phyloP scores from a whole-genome alignment of 441 rosid genomes.

The Jatropha multifida region DNA sequence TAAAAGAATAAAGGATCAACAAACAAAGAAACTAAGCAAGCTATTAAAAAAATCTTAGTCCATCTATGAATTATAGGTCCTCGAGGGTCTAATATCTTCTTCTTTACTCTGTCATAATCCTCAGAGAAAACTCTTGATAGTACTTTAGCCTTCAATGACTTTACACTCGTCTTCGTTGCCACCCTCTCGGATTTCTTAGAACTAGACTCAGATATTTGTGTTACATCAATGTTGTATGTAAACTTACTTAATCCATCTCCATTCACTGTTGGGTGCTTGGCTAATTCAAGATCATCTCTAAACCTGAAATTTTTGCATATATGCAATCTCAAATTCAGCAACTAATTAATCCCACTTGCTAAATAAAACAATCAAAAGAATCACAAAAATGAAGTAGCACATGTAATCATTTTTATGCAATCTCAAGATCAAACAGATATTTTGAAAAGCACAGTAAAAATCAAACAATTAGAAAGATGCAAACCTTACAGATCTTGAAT shows the following conservation, averaged over 20 bases:
- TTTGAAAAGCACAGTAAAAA: not conserved
- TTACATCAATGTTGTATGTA: conserved; percentile 55
- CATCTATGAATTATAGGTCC: conserved; percentile 59
- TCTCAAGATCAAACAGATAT: not conserved
- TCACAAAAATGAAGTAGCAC: not conserved
- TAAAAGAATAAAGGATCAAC: conserved; percentile 87
- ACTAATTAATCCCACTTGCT: not conserved
- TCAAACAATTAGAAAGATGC: conserved; percentile 17
- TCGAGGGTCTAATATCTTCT: conserved; percentile 76
- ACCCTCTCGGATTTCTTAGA: conserved; percentile 20
- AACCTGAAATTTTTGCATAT: conserved; percentile 36
- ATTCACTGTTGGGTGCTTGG: conserved; percentile 39
- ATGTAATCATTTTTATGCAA: not conserved
- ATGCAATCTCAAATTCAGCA: conserved; percentile 8
- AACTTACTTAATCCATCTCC: conserved; percentile 44
- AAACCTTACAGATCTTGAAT: conserved; percentile 78
- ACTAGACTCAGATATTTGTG: conserved; percentile 35
- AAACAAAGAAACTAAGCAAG: conserved; percentile 71
- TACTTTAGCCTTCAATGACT: conserved; percentile 60
- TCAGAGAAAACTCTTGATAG: conserved; percentile 77
- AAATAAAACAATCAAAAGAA: not conserved
- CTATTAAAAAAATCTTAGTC: conserved; percentile 75
- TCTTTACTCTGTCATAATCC: conserved; percentile 63
- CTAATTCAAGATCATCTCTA: conserved; percentile 51
- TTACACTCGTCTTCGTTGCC: conserved; percentile 24